Base-by-base conservation (phyloP, 306 rosid genomes). In the Crataegus laevigata region DNA sequence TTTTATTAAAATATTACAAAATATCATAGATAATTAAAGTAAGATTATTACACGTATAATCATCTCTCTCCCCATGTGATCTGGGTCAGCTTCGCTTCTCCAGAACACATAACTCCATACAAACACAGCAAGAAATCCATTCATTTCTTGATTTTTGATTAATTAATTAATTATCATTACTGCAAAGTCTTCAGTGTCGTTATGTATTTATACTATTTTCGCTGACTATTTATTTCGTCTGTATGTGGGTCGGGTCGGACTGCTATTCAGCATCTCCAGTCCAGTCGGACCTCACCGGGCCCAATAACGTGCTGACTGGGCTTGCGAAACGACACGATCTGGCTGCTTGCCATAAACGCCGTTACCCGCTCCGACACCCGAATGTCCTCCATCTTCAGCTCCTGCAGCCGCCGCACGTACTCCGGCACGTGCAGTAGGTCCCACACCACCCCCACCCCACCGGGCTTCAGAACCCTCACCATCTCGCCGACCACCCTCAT, bases 281-380 rank as follows among this genome's bases (percentile, higher is more conserved):
- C 99, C 45, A 96, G 85, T 18, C 98, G 77, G 80, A 96, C 99
- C 75, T 96, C 99, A 0, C 90, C 82, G 29, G 92, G 86, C 18
- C 96, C 99, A 66, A 79, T 80, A 26, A 76, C 68, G 50, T 83
- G 91, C 80, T 96, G 93, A 83, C 92, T 85, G 21, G 99, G 99
- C 77, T 96, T 96, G 1, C 88, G 77, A 69, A 96, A 96, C 0
- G 99, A 84, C 3, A 96, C 96, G 65, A 96, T 96, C 87, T 96
- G 99, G 82, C 99, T 96, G 72, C 92, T 84, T 21, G 84, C 96
- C 99, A 96, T 90, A 86, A 89, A 96, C 29, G 99, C 99, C 13
- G 99, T 90, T 4, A 92, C 97, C 21, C 89, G 87, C 83, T 96
- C 96, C 0, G 98, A 92, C 43, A 96, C 96, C 24, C 93, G 74